phyloP scores from a whole-genome alignment of 495 filamentous ascomycete genomes.

The Glutinoglossum americanum region DNA sequence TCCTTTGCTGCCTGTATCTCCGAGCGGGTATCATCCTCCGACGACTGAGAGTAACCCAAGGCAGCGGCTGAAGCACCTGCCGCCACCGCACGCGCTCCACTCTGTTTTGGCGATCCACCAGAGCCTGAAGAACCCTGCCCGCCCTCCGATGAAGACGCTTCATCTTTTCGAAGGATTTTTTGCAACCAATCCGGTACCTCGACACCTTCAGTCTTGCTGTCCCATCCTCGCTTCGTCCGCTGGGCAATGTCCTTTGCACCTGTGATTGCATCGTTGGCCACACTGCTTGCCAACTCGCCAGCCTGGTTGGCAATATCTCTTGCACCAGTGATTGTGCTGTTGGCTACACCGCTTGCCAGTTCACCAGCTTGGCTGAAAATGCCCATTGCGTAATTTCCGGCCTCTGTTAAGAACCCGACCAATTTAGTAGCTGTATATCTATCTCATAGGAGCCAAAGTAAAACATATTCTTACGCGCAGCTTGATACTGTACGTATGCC shows the following conservation, averaged over 20 bases:
- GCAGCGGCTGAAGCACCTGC: conserved; percentile 47
- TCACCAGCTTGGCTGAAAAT: conserved; percentile 51
- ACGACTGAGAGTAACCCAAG: conserved; percentile 51
- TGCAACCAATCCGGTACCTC: conserved; percentile 75
- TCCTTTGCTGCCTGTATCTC: conserved; percentile 52
- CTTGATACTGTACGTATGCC: conserved; percentile 92
- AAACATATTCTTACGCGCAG: conserved; percentile 40
- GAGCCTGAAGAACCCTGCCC: conserved; percentile 22
- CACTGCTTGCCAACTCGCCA: conserved; percentile 40
- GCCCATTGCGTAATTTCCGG: conserved; percentile 72
- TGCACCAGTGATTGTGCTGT: conserved; percentile 42
- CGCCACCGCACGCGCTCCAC: conserved; percentile 29
- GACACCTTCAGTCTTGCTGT: conserved; percentile 56
- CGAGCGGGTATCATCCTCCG: conserved; percentile 45
- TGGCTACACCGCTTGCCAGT: conserved; percentile 40
- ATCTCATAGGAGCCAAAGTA: background rate
- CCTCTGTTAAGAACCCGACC: conserved; percentile 30
- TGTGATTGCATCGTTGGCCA: conserved; percentile 45
- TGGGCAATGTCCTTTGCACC: conserved; percentile 50
- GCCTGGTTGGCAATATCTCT: conserved; percentile 59
- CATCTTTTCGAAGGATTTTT: conserved; percentile 40
- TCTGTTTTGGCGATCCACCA: conserved; percentile 39
- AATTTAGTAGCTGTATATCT: conserved; percentile 12
- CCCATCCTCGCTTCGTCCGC: conserved; percentile 62
- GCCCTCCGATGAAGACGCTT: conserved; percentile 18